Base-by-base conservation (phyloP, 768 basidiomycete species). In the Macrolepiota dolichaula region DNA sequence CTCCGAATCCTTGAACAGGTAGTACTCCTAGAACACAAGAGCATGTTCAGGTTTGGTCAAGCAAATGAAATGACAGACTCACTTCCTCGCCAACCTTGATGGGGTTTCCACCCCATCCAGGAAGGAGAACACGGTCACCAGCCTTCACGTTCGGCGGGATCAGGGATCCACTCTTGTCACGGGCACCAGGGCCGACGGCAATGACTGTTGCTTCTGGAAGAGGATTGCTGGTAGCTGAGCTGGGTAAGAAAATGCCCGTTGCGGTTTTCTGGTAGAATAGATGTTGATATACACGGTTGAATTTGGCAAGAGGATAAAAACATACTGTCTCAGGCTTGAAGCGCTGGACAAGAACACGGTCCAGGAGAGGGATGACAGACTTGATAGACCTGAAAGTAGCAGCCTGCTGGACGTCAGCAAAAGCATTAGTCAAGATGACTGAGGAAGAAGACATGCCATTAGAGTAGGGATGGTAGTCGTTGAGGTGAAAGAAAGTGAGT, bases 11-110 rank as follows among this genome's bases (percentile, higher is more conserved):
- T 88, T 91, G 88, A 96, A 98, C 61, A 99, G 77, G 80, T 83
- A 90, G 77, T 91, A 99, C 72, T 99, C 96, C 95, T 98, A 68
- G 7, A 62, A 19, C 32, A 51, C 63, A 63, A 22, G n/a, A n/a
- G 2, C 6, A 25, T 27, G 47, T 42, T 25, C 52, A 35, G n/a
- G 50, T 55, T 44, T 11, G 50, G 27, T 11, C 0, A 56, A 22
- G 32, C 56, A 4, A 9, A 44, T 17, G 55, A 51, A 58, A 36
- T 50, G 49, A 40, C 55, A 25, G 11, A 82, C 90, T 62, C 69
- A 94, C 96, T 73, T 98, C 96, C 25, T 98, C 97, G 42, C 95
- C 96, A 51, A 98, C 85, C 78, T 99, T 99, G 76, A 99, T 94
- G 15, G 92, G 73, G 70, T 88, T 95, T 11, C 97, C 97, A 55